Base-by-base conservation (phyloP, 805 yeast genomes). In the Nakazawaea holstii region DNA sequence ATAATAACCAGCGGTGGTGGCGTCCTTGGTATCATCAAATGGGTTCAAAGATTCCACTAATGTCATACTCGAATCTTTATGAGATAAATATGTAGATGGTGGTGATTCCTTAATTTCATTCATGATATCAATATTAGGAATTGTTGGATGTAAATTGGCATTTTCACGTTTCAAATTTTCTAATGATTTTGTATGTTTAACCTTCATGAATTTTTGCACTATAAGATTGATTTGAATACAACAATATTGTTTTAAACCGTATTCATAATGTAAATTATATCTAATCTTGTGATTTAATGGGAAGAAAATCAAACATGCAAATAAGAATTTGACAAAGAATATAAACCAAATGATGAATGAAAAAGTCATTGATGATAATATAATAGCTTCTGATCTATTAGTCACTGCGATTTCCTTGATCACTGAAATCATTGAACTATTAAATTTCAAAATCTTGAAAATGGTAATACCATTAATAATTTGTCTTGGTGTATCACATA, bases 401-500 rank as follows among this genome's bases (percentile, higher is more conserved):
- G 78, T 70, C 13, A 68, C 61, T n/a, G 92, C 88, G 13, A 87
- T 77, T 2, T 62, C 53, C 52, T 70, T 68, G 41, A 88, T 74
- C 39, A 81, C 78, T 7, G 60, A 53, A 33, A 74, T 67, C 49
- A 74, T 72, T 45, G 73, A 69, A 52, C 70, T 68, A 35, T 61
- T 52, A 44, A 69, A 73, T 13, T 76, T 76, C 31, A 72, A 67
- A 1, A 80, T 68, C 35, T 76, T 79, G 47, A 79, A 79, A 53
- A 68, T 70, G 8, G 97, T 87, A 54, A 86, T 68, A 27, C 90
- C 85, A 59, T 89, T 89, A 52, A 89, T 77, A 1, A 87, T 82
- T 64, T 89, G 96, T 64, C 97, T 79, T 24, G 97, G 97, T 14
- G 90, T 74, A 55, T 89, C 96, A 0, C 95, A 90, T 8, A 88